Percentiles rank a stretch among this genome's conserved stretches.
Conservation (phyloP, 805 yeast genomes). For the Grigorovia humatica region DNA sequence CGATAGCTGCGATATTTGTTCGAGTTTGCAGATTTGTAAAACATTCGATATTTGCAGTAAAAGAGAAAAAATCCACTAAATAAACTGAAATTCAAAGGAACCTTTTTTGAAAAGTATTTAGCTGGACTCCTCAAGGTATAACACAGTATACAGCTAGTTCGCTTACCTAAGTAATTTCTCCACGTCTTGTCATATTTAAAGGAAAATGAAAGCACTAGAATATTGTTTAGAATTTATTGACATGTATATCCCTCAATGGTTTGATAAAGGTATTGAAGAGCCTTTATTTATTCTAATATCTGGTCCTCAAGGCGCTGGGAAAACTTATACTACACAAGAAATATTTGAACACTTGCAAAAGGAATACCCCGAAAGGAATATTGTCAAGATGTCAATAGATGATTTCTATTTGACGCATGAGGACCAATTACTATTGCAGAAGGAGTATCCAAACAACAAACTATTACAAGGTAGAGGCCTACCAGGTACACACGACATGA, state of each 20-base stretch:
- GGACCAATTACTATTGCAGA: conserved; percentile 44
- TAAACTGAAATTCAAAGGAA: background rate
- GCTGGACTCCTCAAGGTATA: no score
- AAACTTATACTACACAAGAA: conserved; percentile 43
- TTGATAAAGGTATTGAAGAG: conserved; percentile 9
- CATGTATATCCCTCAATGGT: conserved; percentile 14
- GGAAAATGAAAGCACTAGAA: conserved; percentile 3
- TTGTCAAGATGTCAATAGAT: conserved; percentile 62
- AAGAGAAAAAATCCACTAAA: background rate
- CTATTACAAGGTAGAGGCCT: conserved; percentile 73
- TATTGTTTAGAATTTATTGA: conserved; percentile 13
- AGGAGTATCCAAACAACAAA: conserved; percentile 34
- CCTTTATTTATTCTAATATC: conserved; percentile 48
- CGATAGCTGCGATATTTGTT: no score
- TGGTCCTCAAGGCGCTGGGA: conserved; percentile 79
- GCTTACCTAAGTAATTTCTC: no score
- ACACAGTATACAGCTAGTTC: no score
- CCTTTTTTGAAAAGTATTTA: background rate
- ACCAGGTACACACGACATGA: conserved; percentile 88
- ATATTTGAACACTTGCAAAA: conserved; percentile 29
- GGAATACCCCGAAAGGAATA: conserved; percentile 28
- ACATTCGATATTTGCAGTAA: background rate
- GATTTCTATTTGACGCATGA: conserved; percentile 68
- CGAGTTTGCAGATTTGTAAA: background rate
- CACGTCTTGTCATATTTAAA: background rate